These are phyloP conservation scores for Osmanthus fragrans DNA, from an alignment of 257 asterid species.

Conservation along the genomic window DNA sequence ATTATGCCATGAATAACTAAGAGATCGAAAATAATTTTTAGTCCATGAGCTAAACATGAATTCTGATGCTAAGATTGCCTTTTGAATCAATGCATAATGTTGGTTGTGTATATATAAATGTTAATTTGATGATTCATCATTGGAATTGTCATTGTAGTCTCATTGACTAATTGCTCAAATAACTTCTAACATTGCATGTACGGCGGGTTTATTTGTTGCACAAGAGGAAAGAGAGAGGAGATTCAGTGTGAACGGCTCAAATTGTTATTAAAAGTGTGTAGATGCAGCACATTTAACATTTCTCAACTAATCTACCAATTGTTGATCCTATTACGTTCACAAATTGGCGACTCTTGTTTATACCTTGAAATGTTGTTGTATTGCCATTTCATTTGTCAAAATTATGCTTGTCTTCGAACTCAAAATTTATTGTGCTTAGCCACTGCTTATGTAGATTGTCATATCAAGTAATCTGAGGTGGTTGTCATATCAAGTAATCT, in stretches of 20 bases:
- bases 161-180: background rate
- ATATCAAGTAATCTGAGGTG: background rate
- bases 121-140: background rate
- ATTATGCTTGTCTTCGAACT: background rate
- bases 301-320: background rate
- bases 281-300: background rate
- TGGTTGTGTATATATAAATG: background rate
- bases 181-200: background rate
- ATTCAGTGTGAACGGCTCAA: background rate
- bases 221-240: background rate
- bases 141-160: background rate
- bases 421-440: background rate
- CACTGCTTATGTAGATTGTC: background rate
- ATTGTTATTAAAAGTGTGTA: background rate
- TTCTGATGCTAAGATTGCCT: background rate
- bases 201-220: background rate
- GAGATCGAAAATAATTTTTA: background rate
- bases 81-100: background rate
- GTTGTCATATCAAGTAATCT: background rate
- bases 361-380: background rate
- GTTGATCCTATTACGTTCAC: background rate
- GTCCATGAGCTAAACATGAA: constrained; percentile 12
- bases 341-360: background rate
- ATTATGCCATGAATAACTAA: constrained; percentile 18
- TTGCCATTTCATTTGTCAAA: background rate